Evolutionary conservation across 306 rosid genomes (phyloP), one percentile per base, ranked within the genome.

Genomic region (Lathyrus aphaca): DNA sequence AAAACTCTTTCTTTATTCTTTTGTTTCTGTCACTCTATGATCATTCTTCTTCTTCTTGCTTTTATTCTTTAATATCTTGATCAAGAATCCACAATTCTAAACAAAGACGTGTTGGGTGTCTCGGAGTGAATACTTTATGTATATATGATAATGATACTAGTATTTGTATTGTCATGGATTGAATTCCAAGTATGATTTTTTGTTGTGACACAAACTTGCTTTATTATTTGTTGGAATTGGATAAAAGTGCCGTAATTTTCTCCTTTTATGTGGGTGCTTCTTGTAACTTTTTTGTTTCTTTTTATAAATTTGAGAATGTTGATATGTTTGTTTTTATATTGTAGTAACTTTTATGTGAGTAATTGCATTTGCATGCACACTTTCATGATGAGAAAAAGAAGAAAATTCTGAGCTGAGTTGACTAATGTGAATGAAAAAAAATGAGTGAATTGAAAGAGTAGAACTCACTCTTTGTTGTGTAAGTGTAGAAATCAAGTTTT

Each of bases 241-340:
- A 50, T 18, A 57, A 73, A 67, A 64, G 54, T 59, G 35, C 76
- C 79, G 58, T 67, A 68, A 72, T 72, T 79, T 77, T 16, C 72
- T 68, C 56, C 73, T 68, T 77, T 72, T 40, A 14, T 15, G 17
- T 16, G 71, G 19, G 38, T 72, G 64, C 64, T 59, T 48, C 60
- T n/a, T 76, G 72, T 51, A 27, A 71, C 68, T 62, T 66, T 66
- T 30, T 4, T 30, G 35, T 30, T 30, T 37, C 17, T 16, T 59
- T 59, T 60, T 60, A 9, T 15, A 58, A n/a, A 58, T 5, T 12
- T 5, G 7, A 56, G 17, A 29, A 1, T 25, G 40, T 57, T 57
- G 11, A 25, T 25, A 57, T 56, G 10, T 56, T 7, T 56, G 23
- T n/a, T n/a, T n/a, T 5, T 17, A 25, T 14, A 56, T 27, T 29